Conservation (phyloP, 2,329 filamentous ascomycete species). For the Chrysosphaeria jannelii region DNA sequence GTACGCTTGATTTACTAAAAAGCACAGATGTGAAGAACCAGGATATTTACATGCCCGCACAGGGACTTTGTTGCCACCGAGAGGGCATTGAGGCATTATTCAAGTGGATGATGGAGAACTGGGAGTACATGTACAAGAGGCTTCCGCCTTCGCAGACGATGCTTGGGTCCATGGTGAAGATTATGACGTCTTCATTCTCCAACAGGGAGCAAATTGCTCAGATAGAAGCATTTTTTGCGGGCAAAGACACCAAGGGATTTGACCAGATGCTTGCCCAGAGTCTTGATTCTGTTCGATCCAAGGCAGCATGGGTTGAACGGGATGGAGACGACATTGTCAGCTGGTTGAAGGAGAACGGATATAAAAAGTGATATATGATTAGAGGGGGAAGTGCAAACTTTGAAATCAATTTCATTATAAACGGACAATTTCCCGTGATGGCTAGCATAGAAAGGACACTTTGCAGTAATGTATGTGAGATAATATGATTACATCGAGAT, state of each 20-base stretch:
- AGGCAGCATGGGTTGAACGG: conserved; percentile 50
- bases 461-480: too few relatives aligned
- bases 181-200: conserved; percentile 58
- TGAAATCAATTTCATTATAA: too few relatives aligned
- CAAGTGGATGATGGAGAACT: conserved; percentile 61
- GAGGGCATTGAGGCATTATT: conserved; percentile 58
- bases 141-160: conserved; percentile 69
- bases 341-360: conserved; percentile 11
- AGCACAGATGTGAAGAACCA: conserved; percentile 72
- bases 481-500: too few relatives aligned
- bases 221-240: conserved; percentile 53
- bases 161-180: conserved; percentile 55
- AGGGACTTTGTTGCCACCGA: conserved; percentile 44
- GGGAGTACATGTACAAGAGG: conserved; percentile 54
- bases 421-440: too few relatives aligned
- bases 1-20: conserved; percentile 45
- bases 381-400: too few relatives aligned
- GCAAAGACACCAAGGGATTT: conserved; percentile 59
- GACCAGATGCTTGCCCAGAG: conserved; percentile 77
- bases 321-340: conserved; percentile 39
- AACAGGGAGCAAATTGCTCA: conserved; percentile 42
- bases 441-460: too few relatives aligned
- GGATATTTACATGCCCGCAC: conserved; percentile 72
- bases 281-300: conserved; percentile 56
- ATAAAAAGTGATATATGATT: too few relatives aligned